Conservation (phyloP, 495 filamentous ascomycete species). For the Neurospora intermedia region DNA sequence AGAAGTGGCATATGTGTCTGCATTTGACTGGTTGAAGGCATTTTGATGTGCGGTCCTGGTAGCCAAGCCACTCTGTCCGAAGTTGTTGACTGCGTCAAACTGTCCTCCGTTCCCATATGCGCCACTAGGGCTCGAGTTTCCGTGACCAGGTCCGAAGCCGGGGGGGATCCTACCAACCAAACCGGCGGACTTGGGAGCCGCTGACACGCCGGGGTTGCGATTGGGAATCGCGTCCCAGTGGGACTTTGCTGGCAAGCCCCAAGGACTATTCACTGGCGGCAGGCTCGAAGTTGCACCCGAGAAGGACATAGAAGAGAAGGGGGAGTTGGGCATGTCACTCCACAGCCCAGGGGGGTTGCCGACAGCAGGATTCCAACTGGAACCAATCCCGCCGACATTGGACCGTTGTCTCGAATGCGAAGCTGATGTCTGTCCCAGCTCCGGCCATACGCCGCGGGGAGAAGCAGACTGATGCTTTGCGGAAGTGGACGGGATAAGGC, state of each 20-base stretch:
- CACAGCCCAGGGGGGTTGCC: neutral
- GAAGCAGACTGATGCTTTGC: neutral
- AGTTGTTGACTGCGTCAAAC: neutral
- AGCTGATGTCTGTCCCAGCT: neutral
- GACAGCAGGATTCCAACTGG: slow-evolving; percentile 2
- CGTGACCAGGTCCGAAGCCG: neutral
- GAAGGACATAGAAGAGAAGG: slow-evolving; percentile 16
- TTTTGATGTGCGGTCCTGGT: neutral
- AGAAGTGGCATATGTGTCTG: neutral
- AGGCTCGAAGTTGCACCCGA: slow-evolving; percentile 14
- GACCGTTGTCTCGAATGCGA: neutral
- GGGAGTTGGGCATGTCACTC: slow-evolving; percentile 1
- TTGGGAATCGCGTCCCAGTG: neutral
- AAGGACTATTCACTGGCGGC: slow-evolving; percentile 19
- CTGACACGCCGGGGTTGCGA: neutral
- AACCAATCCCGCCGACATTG: neutral
- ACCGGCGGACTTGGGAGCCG: neutral
- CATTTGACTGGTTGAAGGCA: neutral
- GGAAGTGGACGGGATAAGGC: neutral
- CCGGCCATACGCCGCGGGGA: slow-evolving; percentile 6
- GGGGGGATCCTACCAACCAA: neutral
- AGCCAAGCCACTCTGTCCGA: neutral
- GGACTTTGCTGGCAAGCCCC: slow-evolving; percentile 12
- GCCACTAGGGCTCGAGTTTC: neutral
- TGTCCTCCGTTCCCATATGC: neutral